Evolutionary conservation across 345 rosid genomes (phyloP), one percentile per base, ranked within the genome.

Genomic region (Zanthoxylum bungeanum): DNA sequence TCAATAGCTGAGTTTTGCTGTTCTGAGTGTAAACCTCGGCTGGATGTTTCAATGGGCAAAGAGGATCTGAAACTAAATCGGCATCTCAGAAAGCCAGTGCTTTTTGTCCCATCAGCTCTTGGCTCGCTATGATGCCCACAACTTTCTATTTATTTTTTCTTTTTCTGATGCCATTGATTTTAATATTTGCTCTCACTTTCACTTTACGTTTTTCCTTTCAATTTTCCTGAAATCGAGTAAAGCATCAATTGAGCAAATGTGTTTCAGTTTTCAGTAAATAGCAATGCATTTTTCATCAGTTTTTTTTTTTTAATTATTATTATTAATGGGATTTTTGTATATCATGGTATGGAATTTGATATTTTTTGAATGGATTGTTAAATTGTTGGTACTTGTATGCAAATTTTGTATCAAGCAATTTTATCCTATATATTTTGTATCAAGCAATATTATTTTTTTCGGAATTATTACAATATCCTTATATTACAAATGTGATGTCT

Each of bases 101-200:
- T 40, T 16, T 21, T 57, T 27, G 44, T 33, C 52, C 27, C 64
- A 56, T 56, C 63, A 27, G 72, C 53, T 40, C 72, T 55, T 56
- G 72, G 72, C 72, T 68, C 64, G 72, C 63, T 68, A 55, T 56
- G 72, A 57, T 68, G 72, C 64, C 52, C 17, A 68, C 70, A 66
- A 5, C 1, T 14, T 44, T 4, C 16, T 11, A 1, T 39, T 39
- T 39, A n/a, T n/a, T 21, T 10, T 5, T 1, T 10, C 16, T 17
- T 34, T 46, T 65, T 30, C 22, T 19, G 27, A 12, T 24, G 19
- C 22, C 52, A 40, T 1, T 14, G 51, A 9, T 24, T 42, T 24
- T 12, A 17, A 10, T 3, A 12, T 59, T 59, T n/a, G 17, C 10
- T 21, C 21, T 21, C 22, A 19, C 10, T 21, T 36, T 21, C 22